Percentiles rank a stretch among this genome's conserved stretches.
These are phyloP conservation scores for Lactarius pseudohatsudake DNA, from an alignment of 768 basidiomycete species.

Conservation along the genomic window DNA sequence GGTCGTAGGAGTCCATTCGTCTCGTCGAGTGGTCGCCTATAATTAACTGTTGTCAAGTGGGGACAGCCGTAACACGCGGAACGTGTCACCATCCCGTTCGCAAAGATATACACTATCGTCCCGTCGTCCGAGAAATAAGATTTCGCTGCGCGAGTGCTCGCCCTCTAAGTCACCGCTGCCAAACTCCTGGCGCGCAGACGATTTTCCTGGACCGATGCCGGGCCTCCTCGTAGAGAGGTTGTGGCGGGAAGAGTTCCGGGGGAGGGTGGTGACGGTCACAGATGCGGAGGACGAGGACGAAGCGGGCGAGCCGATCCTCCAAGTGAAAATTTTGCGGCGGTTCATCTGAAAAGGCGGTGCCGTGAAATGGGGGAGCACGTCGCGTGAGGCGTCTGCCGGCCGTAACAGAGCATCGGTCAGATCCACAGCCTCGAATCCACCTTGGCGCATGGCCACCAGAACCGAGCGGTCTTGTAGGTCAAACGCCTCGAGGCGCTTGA, in stretches of 20 bases:
- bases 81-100: constrained; percentile 69
- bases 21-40: constrained; percentile 1
- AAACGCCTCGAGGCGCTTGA: constrained; percentile 81
- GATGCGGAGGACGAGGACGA: constrained; percentile 5
- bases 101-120: constrained; percentile 79
- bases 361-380: constrained; percentile 66
- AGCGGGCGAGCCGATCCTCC: constrained; percentile 77
- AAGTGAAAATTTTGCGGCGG: constrained; percentile 72
- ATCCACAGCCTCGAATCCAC: constrained; percentile 80
- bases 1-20: constrained; percentile 9
- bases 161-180: constrained; percentile 49
- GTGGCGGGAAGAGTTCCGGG: constrained; percentile 41
- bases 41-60: constrained; percentile 38
- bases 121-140: constrained; percentile 78
- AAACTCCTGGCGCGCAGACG: constrained; percentile 53
- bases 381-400: constrained; percentile 79
- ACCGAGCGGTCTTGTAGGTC: constrained; percentile 74
- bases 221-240: constrained; percentile 45
- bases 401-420: constrained; percentile 74
- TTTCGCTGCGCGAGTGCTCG: constrained; percentile 59
- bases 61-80: constrained; percentile 71
- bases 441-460: constrained; percentile 82
- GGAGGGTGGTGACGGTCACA: background rate
- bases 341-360: constrained; percentile 61
- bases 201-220: constrained; percentile 48